Conservation (phyloP, 2,329 filamentous ascomycete genomes). For the Aspergillus intermedius region DNA sequence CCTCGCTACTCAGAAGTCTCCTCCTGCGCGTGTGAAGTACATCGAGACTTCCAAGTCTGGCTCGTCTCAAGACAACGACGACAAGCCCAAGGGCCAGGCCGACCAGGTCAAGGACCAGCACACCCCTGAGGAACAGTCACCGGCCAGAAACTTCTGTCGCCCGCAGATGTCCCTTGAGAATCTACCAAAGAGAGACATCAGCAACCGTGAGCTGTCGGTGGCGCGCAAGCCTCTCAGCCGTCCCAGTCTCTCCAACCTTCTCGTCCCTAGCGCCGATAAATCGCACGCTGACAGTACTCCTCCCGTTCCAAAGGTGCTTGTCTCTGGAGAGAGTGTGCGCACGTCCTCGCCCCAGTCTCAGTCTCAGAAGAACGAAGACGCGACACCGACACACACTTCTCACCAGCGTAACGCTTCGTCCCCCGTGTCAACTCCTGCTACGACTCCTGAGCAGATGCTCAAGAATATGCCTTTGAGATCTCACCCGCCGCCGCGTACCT, state of each 20-base stretch:
- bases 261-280: background rate
- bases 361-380: background rate
- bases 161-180: slow-evolving; percentile 8
- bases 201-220: slow-evolving; percentile 8
- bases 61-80: background rate
- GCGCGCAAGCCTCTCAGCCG: slow-evolving; percentile 7
- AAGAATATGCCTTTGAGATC: slow-evolving; percentile 1
- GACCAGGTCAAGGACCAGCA: background rate
- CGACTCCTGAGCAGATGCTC: background rate
- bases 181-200: slow-evolving; percentile 6
- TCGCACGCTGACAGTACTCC: background rate
- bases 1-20: background rate
- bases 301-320: slow-evolving; percentile 5
- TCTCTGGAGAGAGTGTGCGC: background rate
- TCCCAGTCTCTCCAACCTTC: slow-evolving; percentile 4
- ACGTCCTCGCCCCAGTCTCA: background rate
- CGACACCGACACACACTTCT: background rate
- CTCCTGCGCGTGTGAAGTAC: background rate
- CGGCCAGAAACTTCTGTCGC: slow-evolving; percentile 4
- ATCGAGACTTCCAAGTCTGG: background rate
- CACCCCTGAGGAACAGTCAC: background rate
- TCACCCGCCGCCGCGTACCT: slow-evolving; percentile 9
- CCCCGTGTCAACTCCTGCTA: background rate
- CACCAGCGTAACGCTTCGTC: background rate
- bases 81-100: background rate